Evolutionary conservation across 306 rosid genomes (phyloP).

Genomic region (Pterocarpus macrocarpus): DNA sequence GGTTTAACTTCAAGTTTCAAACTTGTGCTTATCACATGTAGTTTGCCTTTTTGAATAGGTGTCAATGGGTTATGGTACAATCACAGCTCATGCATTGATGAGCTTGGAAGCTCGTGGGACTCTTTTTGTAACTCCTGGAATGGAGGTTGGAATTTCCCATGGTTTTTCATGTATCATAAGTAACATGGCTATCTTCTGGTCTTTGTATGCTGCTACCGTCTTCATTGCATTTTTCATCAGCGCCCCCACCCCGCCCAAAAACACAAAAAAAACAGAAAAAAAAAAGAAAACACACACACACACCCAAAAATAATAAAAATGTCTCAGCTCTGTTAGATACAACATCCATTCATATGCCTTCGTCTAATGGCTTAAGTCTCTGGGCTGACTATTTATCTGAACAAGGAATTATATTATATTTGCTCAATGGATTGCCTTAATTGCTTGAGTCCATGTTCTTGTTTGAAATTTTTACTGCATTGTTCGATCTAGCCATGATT

Average conservation of each 20-base stretch:
- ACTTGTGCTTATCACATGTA: neutral
- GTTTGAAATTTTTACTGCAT: neutral
- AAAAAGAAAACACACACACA: too few relatives aligned
- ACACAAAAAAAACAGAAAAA: too few relatives aligned
- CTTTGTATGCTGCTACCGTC: slow-evolving; percentile 9
- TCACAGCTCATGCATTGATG: slow-evolving; percentile 82
- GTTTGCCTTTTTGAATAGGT: slow-evolving; percentile 61
- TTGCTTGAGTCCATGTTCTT: neutral
- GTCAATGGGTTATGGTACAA: slow-evolving; percentile 89
- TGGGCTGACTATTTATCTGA: slow-evolving; percentile 21
- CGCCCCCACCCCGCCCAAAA: neutral
- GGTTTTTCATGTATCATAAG: slow-evolving; percentile 26
- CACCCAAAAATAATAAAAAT: too few relatives aligned
- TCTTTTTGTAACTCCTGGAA: slow-evolving; percentile 89
- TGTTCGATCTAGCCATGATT: slow-evolving; percentile 29
- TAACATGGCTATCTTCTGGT: slow-evolving; percentile 22
- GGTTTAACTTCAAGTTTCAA: slow-evolving; percentile 23
- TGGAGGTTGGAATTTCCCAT: slow-evolving; percentile 72
- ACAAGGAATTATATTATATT: slow-evolving; percentile 4
- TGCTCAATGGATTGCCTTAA: slow-evolving; percentile 3
- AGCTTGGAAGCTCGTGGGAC: slow-evolving; percentile 96
- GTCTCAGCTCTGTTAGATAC: too few relatives aligned
- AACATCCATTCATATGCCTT: neutral
- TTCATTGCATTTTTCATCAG: slow-evolving; percentile 14
- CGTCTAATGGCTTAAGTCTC: too few relatives aligned